A percentile compares a stretch with the other conserved stretches of the same genome.
Evolutionary conservation across 1,284 basidiomycete species (phyloP).

Genomic region (Ceratobasidium sp.): DNA sequence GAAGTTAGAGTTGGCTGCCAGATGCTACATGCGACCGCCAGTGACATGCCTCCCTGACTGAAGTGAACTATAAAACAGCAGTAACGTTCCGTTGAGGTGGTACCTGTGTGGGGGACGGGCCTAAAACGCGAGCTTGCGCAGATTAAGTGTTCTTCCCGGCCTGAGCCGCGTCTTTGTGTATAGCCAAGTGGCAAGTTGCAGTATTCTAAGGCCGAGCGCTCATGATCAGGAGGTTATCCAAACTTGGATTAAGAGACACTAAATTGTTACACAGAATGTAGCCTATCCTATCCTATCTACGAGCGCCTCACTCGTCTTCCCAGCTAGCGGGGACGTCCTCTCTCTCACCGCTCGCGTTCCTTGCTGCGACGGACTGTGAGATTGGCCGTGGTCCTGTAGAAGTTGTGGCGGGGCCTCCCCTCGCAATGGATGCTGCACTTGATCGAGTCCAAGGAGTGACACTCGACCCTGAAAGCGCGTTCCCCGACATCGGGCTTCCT

Average conservation of each 20-base stretch:
- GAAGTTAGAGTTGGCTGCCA: constrained; percentile 6
- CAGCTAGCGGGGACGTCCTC: constrained; percentile 39
- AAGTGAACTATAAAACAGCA: neutral
- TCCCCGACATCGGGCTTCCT: constrained; percentile 20
- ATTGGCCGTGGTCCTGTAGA: neutral
- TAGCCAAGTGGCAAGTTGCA: too few relatives aligned
- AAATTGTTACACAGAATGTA: neutral
- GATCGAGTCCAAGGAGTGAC: constrained; percentile 44
- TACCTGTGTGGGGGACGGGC: neutral
- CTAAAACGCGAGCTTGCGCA: constrained; percentile 24
- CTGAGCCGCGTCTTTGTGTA: neutral
- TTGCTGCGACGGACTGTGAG: neutral
- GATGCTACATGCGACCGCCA: neutral
- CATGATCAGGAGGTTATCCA: neutral
- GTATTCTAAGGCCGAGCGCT: neutral
- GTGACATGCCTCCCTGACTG: neutral
- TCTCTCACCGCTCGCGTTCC: neutral
- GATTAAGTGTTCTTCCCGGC: constrained; percentile 22
- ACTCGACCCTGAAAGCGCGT: constrained; percentile 25
- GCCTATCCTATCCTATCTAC: neutral
- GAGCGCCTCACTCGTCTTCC: constrained; percentile 36
- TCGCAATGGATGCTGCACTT: constrained; percentile 3
- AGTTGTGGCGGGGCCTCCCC: neutral
- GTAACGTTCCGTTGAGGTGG: neutral
- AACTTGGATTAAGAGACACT: neutral